Evolutionary conservation across 1,139 yeast species (phyloP), one percentile per base, ranked within the genome.

Genomic region (Candida tetrigidarum): DNA sequence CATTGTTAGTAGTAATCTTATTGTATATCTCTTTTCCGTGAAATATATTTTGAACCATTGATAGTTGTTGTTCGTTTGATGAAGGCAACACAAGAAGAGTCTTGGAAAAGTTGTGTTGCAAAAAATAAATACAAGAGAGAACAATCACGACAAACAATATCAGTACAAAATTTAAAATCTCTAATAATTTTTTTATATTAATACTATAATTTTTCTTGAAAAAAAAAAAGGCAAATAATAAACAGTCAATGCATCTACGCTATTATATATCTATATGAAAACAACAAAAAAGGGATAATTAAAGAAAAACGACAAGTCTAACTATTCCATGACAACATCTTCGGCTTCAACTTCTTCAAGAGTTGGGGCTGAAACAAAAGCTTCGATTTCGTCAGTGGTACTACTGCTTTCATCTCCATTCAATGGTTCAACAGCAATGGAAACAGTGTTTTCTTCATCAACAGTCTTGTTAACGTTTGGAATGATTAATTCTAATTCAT

Each of bases 401-500:
- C 58, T 54, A 12, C 59, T 59, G 12, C 55, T 56, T 27, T 52
- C 43, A 19, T 55, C 57, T 19, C 50, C 55, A 26, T 49, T 52
- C 32, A 44, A 46, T 23, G 58, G 57, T 19, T 56, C 64, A 44
- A 70, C 58, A 32, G 58, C 48, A 44, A 70, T 63, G 29, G 63
- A 47, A 37, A 64, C 53, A 34, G 55, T 52, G 54, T 64, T 67
- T 35, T 56, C 58, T 37, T 54, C 50, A 37, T 56, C 56, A 33
- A 60, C 54, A 33, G 62, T 60, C 28, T 61, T 61, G 39, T 60
- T 58, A 45, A 69, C 66, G 48, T 67, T 68, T 42, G 80, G 80
- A 50, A 74, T 69, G 44, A 66, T 65, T 50, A 74, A 62, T 59
- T 72, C 78, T 48, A 74, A 68, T 59, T 74, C 79, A 47, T 67